Base-by-base conservation (phyloP, 1,139 yeast genomes). In the Diutina mesorugosa region DNA sequence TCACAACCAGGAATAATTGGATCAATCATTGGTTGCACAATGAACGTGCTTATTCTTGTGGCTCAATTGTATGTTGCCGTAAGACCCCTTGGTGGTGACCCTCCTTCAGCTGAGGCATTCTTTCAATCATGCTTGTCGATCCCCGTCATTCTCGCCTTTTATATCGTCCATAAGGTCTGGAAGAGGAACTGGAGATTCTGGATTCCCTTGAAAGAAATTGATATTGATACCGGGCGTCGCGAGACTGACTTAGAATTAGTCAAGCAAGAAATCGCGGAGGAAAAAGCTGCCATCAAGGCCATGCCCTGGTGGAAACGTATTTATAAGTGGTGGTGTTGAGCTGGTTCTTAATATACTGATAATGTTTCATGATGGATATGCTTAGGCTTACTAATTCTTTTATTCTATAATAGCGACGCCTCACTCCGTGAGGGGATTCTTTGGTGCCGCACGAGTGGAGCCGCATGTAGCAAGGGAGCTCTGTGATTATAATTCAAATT, bases 221-320 rank as follows among this genome's bases (percentile, higher is more conserved):
- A 85, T 66, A 69, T 85, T 59, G 87, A 83, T 62, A 75, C 86
- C 18, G 90, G 89, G 64, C 82, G 90, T 80, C 79, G 84, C 67
- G 85, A 80, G 61, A 69, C 81, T 58, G 90, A 85, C 66, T 69
- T 84, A 65, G 88, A 84, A 60, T 73, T 83, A 54, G 73, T 83
- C 65, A 82, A 77, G 67, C 86, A 83, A 69, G 90, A 85, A 68
- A 71, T 84, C 65, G 79, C 79, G 32, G 83, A 81, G 66, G 89
- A 84, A 69, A 79, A 72, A 62, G 84, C 79, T 50, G 69, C 66
- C 58, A 62, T 82, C 58, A 77, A 77, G 29, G 63, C 79, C 53
- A 81, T 74, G 62, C 86, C 88, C 46, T 69, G 41, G 41, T 50
- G 45, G 41, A n/a, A 32, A n/a, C 53, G 53, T 14, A 12, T 50